A percentile compares a stretch with the other conserved stretches of the same genome.
These are phyloP conservation scores for Dillenia suffruticosa DNA, from an alignment of 164 flowering plant genomes.

Conservation along the genomic window DNA sequence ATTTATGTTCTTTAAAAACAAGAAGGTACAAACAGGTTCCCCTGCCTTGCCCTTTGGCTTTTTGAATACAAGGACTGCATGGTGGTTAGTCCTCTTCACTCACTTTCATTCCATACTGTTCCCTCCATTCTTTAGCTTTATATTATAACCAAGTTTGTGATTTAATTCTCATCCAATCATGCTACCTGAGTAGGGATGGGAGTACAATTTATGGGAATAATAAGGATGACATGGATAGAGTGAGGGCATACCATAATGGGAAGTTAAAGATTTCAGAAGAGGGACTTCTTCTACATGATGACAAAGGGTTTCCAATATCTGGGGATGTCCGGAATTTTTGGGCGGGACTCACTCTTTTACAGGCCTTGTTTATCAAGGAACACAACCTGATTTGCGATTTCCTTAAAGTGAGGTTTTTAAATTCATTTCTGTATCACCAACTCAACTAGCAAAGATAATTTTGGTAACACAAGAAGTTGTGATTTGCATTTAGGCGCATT, in stretches of 20 bases:
- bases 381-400: conserved; percentile 47
- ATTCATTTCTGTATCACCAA: neutral
- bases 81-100: conserved; percentile 24
- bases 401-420: conserved; percentile 29
- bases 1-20: conserved; percentile 34
- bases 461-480: neutral
- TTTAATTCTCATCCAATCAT: no score
- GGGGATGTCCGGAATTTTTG: conserved; percentile 57
- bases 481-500: conserved; percentile 17
- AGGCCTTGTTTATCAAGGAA: conserved; percentile 50
- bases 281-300: conserved; percentile 44
- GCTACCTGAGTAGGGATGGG: conserved; percentile 43
- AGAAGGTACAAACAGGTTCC: conserved; percentile 9
- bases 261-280: conserved; percentile 37
- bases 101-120: no score
- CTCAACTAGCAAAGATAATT: neutral
- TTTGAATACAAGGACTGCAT: conserved; percentile 25
- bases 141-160: no score
- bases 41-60: conserved; percentile 9
- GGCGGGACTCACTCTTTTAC: conserved; percentile 50
- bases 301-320: conserved; percentile 36
- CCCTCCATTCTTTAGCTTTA: no score
- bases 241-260: conserved; percentile 51
- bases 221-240: conserved; percentile 25
- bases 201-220: conserved; percentile 53